Base-by-base conservation (phyloP, 1,284 basidiomycete species). In the Irpex rosettiformis region DNA sequence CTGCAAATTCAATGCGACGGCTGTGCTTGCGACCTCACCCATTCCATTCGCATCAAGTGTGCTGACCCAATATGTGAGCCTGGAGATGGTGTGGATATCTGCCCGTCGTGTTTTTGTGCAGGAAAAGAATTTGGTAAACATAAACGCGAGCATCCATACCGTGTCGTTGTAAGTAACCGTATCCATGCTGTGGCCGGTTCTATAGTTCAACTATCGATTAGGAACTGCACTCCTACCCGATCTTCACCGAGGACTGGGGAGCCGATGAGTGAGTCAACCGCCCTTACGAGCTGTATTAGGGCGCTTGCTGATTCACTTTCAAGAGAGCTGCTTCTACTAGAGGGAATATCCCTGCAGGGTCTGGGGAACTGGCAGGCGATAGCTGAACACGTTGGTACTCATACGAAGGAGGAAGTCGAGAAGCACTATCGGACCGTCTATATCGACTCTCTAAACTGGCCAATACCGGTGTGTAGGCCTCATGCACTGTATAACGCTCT, bases 291-390 rank as follows among this genome's bases (percentile, higher is more conserved):
- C 47, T 40, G 18, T 4, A 54, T 53, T 7, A 33, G 24, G 25
- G 43, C 33, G 16, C 16, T 37, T 22, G 21, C 29, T 52, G 11
- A 51, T 37, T 27, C 18, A 52, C n/a, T 22, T 47, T 22, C 62
- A 94, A n/a, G 92, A 74, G 97, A 99, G 72, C 79, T 98, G 1
- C 78, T 98, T 8, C 79, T 99, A 30, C 81, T 98, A 55, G 94
- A 97, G 60, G 97, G 95, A 8, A 88, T 96, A 57, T 85, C 93
- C 29, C 82, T 86, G 33, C 93, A 95, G 68, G 96, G 96, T 1
- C 75, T 99, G 22, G 97, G 97, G 11, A 99, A 98, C 73, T 99
- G 96, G 96, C 88, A 91, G 69, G 96, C 96, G 69, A 94, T 97
- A 54, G 92, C 96, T 1, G 95, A 97, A 67, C 94, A 98, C 67